Percentiles rank a stretch among this genome's conserved stretches.
Conservation (phyloP, 2,329 filamentous ascomycete genomes). For the Aspergillus sergii region DNA sequence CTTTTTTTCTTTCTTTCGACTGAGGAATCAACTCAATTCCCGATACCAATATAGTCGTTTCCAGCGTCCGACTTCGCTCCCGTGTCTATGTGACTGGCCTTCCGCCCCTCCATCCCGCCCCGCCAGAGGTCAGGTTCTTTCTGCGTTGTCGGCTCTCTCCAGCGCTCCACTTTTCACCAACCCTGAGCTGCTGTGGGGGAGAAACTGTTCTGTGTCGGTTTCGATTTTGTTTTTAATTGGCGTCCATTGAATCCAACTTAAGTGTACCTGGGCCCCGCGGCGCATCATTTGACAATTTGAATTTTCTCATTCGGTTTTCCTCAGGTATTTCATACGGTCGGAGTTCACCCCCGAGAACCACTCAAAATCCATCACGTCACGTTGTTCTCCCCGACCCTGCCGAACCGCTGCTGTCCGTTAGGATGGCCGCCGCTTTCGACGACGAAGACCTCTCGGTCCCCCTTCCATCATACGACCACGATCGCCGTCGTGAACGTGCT, state of each 20-base stretch:
- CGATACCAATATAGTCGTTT: not conserved
- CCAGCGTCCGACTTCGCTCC: not conserved
- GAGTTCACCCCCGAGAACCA: conserved; percentile 6
- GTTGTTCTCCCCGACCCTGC: conserved; percentile 31
- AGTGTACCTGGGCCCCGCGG: not conserved
- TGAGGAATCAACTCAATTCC: no score
- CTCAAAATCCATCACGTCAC: conserved; percentile 41
- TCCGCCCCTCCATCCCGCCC: conserved; percentile 15
- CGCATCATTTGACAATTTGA: conserved; percentile 1
- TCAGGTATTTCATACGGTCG: conserved; percentile 1
- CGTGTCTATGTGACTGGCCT: not conserved
- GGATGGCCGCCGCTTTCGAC: conserved; percentile 60
- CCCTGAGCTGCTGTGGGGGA: conserved; percentile 13
- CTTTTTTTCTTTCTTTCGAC: not conserved
- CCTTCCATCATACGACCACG: conserved; percentile 46
- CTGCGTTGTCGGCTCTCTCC: conserved; percentile 13
- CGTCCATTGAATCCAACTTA: not conserved
- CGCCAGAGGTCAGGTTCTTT: conserved; percentile 7
- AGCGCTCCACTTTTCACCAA: conserved; percentile 11
- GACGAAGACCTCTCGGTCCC: conserved; percentile 84
- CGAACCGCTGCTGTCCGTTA: conserved; percentile 17
- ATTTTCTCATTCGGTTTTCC: conserved; percentile 1
- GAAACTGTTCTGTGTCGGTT: conserved; percentile 3
- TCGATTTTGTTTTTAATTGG: conserved; percentile 3
- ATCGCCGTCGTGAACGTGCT: conserved; percentile 29